Evolutionary conservation across 306 rosid genomes (phyloP), one percentile per base, ranked within the genome.

Genomic region (Carpinus fangiana): DNA sequence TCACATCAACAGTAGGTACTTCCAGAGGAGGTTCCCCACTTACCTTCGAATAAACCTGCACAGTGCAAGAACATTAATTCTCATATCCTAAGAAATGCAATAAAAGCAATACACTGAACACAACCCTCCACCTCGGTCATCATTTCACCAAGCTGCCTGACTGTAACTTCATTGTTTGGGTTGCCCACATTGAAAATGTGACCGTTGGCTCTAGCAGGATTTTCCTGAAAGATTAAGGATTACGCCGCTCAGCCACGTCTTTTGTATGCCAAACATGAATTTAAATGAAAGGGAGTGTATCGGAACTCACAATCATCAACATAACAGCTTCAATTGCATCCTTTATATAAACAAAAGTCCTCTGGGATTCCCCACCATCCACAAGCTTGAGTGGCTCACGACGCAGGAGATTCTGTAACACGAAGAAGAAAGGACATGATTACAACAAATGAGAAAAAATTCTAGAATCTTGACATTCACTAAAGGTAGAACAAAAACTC

Each of bases 131-230:
- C 97, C 96, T 92, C 84, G 17, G 89, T 86, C 98, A 94, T 94
- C 93, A 94, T 90, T 80, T 94, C 97, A 31, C 93, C 98, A 53
- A 94, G 97, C 91, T 92, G 98, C 93, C 90, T 88, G 47, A 94
- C 98, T 6, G 98, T 94, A 62, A 94, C 98, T 86, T 94, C 98
- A 82, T 94, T 94, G 88, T 94, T 80, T 67, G 98, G 98, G 79
- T 94, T 94, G 73, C 98, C 98, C 81, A 94, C 98, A 66, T 94
- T 94, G 80, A 92, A 94, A 74, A 94, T 94, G 1, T 90, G 98
- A 0, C 98, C 85, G 70, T 94, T 94, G 84, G 96, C 97, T 81
- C 97, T 89, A 7, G 81, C 87, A 45, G 98, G 96, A 74, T 92
- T 94, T 94, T 94, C 98, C 98, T 94, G 89, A 56, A 54, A 18